Percentiles rank a stretch among this genome's conserved stretches.
Conservation (phyloP, 2,329 filamentous ascomycete species). For the Alternaria viburni region DNA sequence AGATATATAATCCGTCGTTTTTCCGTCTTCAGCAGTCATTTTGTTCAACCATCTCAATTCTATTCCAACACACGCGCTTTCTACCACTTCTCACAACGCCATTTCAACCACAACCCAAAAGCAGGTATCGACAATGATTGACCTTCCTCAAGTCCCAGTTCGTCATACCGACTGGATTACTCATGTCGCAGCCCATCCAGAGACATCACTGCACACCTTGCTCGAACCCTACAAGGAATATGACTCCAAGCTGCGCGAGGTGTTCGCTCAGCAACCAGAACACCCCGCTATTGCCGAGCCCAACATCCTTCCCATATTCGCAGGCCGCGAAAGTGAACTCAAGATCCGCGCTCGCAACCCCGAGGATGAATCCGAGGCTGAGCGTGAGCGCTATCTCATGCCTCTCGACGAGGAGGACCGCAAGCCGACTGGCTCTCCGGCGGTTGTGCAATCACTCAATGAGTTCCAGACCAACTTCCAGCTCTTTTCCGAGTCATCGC, state of each 20-base stretch:
- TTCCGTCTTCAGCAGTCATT: background rate
- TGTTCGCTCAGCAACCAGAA: slow-evolving; percentile 71
- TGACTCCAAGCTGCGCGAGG: slow-evolving; percentile 69
- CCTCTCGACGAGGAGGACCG: slow-evolving; percentile 67
- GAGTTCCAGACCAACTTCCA: slow-evolving; percentile 82
- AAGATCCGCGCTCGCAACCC: slow-evolving; percentile 68
- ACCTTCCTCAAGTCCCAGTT: slow-evolving; percentile 48
- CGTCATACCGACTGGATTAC: slow-evolving; percentile 52
- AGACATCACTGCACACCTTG: slow-evolving; percentile 63
- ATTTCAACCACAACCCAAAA: background rate
- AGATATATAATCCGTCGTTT: background rate
- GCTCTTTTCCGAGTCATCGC: slow-evolving; percentile 79
- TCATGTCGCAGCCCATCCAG: slow-evolving; percentile 63
- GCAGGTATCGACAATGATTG: slow-evolving; percentile 2
- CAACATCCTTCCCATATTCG: slow-evolving; percentile 72
- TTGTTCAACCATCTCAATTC: background rate
- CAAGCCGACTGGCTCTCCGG: slow-evolving; percentile 66
- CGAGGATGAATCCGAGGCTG: slow-evolving; percentile 62
- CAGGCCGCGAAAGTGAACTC: slow-evolving; percentile 59
- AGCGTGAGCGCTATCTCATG: slow-evolving; percentile 74
- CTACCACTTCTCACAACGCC: background rate
- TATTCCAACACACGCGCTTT: background rate
- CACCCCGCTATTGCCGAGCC: slow-evolving; percentile 64
- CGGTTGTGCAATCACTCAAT: slow-evolving; percentile 69
- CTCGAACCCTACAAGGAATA: slow-evolving; percentile 71